Percentiles rank a stretch among this genome's conserved stretches.
These are phyloP conservation scores for Ambrosia hybrid DNA, from an alignment of 140 eudicot species.

Conservation along the genomic window DNA sequence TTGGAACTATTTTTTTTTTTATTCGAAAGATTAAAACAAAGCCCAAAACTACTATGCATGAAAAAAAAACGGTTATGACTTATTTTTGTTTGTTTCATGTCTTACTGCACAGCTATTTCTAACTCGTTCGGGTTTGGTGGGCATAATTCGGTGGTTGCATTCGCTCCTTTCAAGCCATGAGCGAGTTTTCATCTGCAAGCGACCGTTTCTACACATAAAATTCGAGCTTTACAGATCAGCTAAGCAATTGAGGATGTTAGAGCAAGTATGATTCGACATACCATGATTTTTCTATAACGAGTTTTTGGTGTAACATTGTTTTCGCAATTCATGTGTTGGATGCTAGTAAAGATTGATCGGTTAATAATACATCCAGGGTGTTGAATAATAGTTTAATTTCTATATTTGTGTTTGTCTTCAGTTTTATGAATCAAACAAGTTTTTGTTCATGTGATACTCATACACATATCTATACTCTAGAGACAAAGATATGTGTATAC, in stretches of 20 bases:
- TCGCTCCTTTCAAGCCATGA: conserved; percentile 63
- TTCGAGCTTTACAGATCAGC: conserved; percentile 1
- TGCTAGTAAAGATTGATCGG: conserved; percentile 9
- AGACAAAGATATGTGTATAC: too few species aligned
- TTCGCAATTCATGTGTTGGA: conserved; percentile 15
- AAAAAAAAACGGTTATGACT: too few species aligned
- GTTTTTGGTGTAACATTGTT: conserved; percentile 25
- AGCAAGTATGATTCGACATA: conserved; percentile 15
- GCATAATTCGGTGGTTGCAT: conserved; percentile 73
- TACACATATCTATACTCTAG: neutral
- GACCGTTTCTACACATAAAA: conserved; percentile 15
- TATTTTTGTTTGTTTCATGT: neutral
- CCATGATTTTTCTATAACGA: conserved; percentile 16
- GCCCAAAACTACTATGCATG: too few species aligned
- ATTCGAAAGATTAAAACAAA: too few species aligned
- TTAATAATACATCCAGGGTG: conserved; percentile 21
- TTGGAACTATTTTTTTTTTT: too few species aligned
- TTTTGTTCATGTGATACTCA: neutral
- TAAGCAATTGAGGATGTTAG: conserved; percentile 23
- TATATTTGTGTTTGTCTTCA: neutral
- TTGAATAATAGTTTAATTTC: conserved; percentile 7
- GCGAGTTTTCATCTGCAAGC: neutral
- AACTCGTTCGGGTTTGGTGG: conserved; percentile 93
- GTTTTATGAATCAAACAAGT: neutral
- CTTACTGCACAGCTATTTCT: conserved; percentile 68